Evolutionary conservation across 2,329 filamentous ascomycete genomes (phyloP).

Genomic region (Penicillium oxalicum): DNA sequence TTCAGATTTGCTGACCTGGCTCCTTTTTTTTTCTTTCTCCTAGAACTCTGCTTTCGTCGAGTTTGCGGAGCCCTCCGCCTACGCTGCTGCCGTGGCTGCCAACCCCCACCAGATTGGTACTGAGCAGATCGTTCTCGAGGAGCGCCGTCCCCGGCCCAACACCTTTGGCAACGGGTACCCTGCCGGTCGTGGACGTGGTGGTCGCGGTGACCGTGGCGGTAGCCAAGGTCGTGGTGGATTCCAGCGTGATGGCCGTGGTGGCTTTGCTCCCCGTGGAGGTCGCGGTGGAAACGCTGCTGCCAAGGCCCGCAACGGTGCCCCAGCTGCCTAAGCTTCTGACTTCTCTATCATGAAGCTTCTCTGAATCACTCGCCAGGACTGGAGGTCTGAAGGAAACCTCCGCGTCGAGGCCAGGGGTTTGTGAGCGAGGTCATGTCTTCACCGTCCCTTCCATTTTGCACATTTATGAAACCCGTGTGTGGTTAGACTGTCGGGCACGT

Average conservation of each 20-base stretch:
- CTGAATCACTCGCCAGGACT: too few relatives aligned
- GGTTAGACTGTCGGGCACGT: neutral
- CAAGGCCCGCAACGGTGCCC: constrained; percentile 43
- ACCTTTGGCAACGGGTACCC: constrained; percentile 63
- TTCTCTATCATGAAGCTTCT: constrained; percentile 2
- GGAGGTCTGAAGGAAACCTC: too few relatives aligned
- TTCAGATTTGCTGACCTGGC: neutral
- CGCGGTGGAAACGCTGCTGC: constrained; percentile 54
- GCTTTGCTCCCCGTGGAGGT: constrained; percentile 53
- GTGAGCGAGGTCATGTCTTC: too few relatives aligned
- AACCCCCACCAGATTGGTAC: constrained; percentile 83
- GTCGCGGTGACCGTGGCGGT: constrained; percentile 61
- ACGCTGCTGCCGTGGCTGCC: constrained; percentile 72
- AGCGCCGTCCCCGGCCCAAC: constrained; percentile 70
- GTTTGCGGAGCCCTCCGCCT: constrained; percentile 73
- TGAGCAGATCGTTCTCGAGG: constrained; percentile 79
- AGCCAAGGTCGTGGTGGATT: constrained; percentile 63
- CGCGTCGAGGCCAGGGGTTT: too few relatives aligned
- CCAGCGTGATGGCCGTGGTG: constrained; percentile 58
- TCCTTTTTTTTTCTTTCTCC: neutral
- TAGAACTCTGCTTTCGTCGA: constrained; percentile 97
- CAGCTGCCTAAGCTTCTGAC: constrained; percentile 34
- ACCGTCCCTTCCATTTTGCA: too few relatives aligned
- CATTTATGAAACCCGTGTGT: neutral
- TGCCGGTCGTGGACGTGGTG: constrained; percentile 56